Percentiles rank a stretch among this genome's conserved stretches.
Conservation (phyloP, 345 rosid genomes). For the Rhodamnia argentea region DNA sequence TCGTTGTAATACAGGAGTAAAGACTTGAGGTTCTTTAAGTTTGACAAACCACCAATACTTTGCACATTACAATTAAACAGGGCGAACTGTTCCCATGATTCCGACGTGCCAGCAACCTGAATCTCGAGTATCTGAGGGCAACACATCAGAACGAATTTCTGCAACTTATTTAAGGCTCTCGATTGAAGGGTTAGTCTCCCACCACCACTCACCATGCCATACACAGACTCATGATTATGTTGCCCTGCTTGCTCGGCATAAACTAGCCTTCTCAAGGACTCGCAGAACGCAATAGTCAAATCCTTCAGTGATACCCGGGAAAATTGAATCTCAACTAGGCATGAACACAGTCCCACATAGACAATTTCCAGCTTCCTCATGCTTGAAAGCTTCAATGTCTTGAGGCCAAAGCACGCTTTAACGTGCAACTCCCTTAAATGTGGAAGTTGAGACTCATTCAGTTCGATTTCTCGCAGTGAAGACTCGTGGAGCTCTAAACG, state of each 20-base stretch:
- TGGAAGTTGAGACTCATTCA: neutral
- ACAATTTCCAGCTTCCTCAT: neutral
- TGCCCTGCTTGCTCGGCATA: neutral
- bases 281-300: accelerated
- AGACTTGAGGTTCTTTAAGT: neutral
- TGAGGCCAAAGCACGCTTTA: accelerated
- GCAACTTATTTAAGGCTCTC: neutral
- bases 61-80: accelerated
- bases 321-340: neutral
- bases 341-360: neutral
- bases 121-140: accelerated
- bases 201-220: neutral
- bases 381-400: neutral
- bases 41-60: neutral
- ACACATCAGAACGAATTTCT: neutral
- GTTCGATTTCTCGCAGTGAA: neutral
- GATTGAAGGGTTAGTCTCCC: neutral
- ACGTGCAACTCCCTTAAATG: no score
- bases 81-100: accelerated
- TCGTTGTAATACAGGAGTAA: no score
- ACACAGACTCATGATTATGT: neutral
- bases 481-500: accelerated
- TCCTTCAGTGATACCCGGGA: neutral
- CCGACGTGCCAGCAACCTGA: neutral
- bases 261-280: neutral